Conservation (phyloP, 495 filamentous ascomycete species). For the Umbilicaria muhlenbergii region DNA sequence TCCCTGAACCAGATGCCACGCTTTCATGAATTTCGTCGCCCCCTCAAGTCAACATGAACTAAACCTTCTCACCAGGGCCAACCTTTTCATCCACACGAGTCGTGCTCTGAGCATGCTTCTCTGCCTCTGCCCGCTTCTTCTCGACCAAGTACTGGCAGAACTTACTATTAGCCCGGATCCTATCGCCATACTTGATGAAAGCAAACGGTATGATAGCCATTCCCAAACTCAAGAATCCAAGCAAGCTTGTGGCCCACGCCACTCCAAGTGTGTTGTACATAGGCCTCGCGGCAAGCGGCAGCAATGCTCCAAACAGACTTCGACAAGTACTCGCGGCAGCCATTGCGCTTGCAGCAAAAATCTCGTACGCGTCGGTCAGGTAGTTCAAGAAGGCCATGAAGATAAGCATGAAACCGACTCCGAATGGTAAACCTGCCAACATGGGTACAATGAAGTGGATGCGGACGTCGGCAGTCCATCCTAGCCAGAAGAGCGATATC, state of each 20-base stretch:
- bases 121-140: neutral
- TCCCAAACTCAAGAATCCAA: constrained; percentile 30
- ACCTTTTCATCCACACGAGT: no score
- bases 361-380: constrained; percentile 56
- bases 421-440: constrained; percentile 49
- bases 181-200: constrained; percentile 26
- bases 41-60: no score
- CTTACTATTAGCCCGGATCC: constrained; percentile 14
- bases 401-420: constrained; percentile 44
- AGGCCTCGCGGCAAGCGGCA: constrained; percentile 25
- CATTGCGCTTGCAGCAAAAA: constrained; percentile 54
- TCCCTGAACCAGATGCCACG: no score
- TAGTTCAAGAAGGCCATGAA: constrained; percentile 48
- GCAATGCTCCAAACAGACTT: constrained; percentile 42
- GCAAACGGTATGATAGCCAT: constrained; percentile 24
- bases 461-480: constrained; percentile 39
- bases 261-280: constrained; percentile 29
- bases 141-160: constrained; percentile 6
- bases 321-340: constrained; percentile 47
- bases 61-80: no score
- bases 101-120: neutral
- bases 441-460: constrained; percentile 54
- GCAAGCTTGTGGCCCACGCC: constrained; percentile 29
- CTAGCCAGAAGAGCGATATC: constrained; percentile 54
- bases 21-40: no score